A percentile compares a stretch with the other conserved stretches of the same genome.
Evolutionary conservation across 1,284 basidiomycete genomes (phyloP).

Genomic region (Tilletia setariae): DNA sequence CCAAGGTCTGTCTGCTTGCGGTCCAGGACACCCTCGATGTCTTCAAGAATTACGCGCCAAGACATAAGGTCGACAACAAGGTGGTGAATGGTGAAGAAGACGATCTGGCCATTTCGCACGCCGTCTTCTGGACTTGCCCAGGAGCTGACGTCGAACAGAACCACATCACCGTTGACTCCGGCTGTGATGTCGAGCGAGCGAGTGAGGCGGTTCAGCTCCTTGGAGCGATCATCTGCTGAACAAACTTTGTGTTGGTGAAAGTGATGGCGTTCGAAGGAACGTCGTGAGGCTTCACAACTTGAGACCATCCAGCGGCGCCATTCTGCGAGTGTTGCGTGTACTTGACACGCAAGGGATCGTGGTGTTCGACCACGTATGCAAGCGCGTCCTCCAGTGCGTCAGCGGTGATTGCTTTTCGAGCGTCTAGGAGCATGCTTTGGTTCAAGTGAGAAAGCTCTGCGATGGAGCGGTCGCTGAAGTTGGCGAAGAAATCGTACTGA

Average conservation of each 20-base stretch:
- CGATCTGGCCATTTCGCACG: too few relatives aligned
- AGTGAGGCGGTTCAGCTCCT: background rate
- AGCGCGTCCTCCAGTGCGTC: background rate
- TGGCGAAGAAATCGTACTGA: constrained; percentile 3
- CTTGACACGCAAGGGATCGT: background rate
- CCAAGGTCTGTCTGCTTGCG: background rate
- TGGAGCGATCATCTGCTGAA: background rate
- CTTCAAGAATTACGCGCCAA: background rate
- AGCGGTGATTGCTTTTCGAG: background rate
- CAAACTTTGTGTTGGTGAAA: background rate
- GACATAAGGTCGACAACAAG: constrained; percentile 5
- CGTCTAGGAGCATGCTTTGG: constrained; percentile 1
- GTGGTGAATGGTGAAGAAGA: background rate
- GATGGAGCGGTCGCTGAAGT: background rate
- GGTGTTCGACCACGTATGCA: background rate
- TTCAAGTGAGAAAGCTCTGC: background rate
- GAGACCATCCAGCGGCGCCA: background rate
- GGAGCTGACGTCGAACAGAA: too few relatives aligned
- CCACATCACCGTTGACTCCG: too few relatives aligned
- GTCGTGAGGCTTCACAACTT: background rate
- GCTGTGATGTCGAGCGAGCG: background rate
- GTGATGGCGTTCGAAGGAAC: background rate
- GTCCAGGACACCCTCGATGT: background rate
- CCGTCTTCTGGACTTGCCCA: too few relatives aligned
- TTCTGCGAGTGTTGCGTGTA: background rate